Conservation (phyloP, 1,284 basidiomycete genomes). For the Pseudozyma pruni region DNA sequence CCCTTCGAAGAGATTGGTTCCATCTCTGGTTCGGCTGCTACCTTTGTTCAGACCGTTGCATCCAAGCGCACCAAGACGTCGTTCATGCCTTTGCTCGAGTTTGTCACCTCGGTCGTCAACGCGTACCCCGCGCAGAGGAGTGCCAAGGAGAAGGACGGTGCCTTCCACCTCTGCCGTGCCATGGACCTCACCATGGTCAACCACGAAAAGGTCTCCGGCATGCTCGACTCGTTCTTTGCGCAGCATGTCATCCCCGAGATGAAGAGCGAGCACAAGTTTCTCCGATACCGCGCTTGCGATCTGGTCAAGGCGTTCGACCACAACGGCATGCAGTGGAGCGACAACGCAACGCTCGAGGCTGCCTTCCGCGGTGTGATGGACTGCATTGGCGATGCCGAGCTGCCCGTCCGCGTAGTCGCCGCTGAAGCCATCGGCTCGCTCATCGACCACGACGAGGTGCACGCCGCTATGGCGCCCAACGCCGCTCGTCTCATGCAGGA, state of each 20-base stretch:
- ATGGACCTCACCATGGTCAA: conserved; percentile 60
- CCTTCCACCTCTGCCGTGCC: conserved; percentile 59
- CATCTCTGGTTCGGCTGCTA: conserved; percentile 50
- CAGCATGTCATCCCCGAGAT: conserved; percentile 65
- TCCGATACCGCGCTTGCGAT: conserved; percentile 63
- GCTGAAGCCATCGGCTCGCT: conserved; percentile 83
- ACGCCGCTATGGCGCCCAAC: conserved; percentile 78
- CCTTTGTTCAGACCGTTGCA: conserved; percentile 52
- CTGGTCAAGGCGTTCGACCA: conserved; percentile 60
- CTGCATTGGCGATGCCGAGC: conserved; percentile 73
- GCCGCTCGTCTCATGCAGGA: conserved; percentile 90
- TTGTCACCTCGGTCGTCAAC: conserved; percentile 62
- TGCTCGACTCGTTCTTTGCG: conserved; percentile 61
- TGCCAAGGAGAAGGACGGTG: conserved; percentile 63
- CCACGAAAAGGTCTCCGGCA: conserved; percentile 52
- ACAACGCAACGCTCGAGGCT: conserved; percentile 54
- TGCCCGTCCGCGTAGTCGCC: conserved; percentile 86
- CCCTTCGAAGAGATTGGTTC: conserved; percentile 62
- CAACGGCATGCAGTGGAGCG: conserved; percentile 61
- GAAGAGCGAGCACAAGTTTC: conserved; percentile 54
- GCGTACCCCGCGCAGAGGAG: conserved; percentile 53
- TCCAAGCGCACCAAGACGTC: conserved; percentile 62
- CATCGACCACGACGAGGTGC: conserved; percentile 77
- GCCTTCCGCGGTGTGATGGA: conserved; percentile 64
- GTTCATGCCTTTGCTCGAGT: conserved; percentile 62